Evolutionary conservation across 1,139 yeast genomes (phyloP).

Genomic region (Blastobotrys arbuscula): DNA sequence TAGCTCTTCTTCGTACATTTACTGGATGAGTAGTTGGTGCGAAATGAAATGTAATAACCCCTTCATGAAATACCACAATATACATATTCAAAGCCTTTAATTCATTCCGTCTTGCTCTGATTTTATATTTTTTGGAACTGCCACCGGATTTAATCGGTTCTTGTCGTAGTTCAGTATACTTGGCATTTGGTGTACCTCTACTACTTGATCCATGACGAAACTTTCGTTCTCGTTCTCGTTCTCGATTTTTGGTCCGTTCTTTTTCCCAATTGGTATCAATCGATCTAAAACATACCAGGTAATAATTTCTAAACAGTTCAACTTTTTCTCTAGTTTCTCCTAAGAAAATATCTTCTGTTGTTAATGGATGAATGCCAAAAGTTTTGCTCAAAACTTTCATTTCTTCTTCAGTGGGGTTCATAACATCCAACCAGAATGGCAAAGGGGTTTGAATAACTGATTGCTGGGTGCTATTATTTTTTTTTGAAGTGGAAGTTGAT

Average conservation of each 20-base stretch:
- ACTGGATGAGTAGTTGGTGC: slow-evolving; percentile 78
- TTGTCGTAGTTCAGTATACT: neutral
- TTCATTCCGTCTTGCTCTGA: slow-evolving; percentile 6
- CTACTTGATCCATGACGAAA: neutral
- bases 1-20: slow-evolving; percentile 83
- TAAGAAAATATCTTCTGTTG: slow-evolving; percentile 89
- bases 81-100: slow-evolving; percentile 73
- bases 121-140: neutral
- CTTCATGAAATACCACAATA: slow-evolving; percentile 80
- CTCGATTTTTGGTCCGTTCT: slow-evolving; percentile 5
- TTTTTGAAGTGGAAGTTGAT: slow-evolving; percentile 3
- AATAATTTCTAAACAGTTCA: slow-evolving; percentile 81
- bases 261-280: slow-evolving; percentile 58
- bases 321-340: slow-evolving; percentile 95
- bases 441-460: neutral
- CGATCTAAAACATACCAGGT: slow-evolving; percentile 87
- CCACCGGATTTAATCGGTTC: neutral
- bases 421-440: slow-evolving; percentile 70
- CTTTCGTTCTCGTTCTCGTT: slow-evolving; percentile 7
- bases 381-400: slow-evolving; percentile 88
- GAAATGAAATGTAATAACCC: slow-evolving; percentile 80
- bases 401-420: slow-evolving; percentile 91
- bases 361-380: slow-evolving; percentile 90
- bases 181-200: neutral
- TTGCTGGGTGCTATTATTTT: neutral